Percentiles rank a stretch among this genome's conserved stretches.
Evolutionary conservation across 768 basidiomycete genomes (phyloP).

Genomic region (Lentinula guzmanii): DNA sequence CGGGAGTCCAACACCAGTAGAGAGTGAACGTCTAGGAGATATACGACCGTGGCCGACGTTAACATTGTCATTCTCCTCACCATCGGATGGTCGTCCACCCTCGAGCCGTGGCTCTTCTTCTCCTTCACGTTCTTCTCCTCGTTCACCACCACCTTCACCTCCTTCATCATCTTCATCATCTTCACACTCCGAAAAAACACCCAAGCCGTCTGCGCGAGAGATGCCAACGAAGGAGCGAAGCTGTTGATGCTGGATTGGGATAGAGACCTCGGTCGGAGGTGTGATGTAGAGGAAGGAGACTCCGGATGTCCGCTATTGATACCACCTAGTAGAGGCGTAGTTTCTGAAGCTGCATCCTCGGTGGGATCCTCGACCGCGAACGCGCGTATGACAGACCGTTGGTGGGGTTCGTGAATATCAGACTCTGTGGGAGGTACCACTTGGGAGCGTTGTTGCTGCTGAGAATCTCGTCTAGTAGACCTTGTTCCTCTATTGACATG

Average conservation of each 20-base stretch:
- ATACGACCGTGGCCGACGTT: too few relatives aligned
- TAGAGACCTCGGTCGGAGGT: conserved; percentile 41
- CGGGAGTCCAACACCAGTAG: too few relatives aligned
- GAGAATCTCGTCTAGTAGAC: too few relatives aligned
- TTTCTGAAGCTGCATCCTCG: conserved; percentile 27
- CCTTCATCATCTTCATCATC: conserved; percentile 14
- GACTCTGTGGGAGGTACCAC: too few relatives aligned
- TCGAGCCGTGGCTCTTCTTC: not conserved
- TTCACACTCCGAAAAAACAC: conserved; percentile 56
- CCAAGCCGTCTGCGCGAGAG: conserved; percentile 61
- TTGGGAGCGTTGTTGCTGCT: too few relatives aligned
- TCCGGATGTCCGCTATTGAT: conserved; percentile 12
- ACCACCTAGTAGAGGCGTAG: conserved; percentile 37
- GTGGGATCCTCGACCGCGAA: conserved; percentile 25
- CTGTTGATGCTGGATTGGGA: conserved; percentile 49
- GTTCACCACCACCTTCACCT: too few relatives aligned
- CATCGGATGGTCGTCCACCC: not conserved
- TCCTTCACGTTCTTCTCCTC: not conserved
- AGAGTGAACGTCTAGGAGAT: too few relatives aligned
- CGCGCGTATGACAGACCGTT: too few relatives aligned
- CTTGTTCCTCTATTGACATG: too few relatives aligned
- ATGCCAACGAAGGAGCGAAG: conserved; percentile 32
- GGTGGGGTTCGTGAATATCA: too few relatives aligned
- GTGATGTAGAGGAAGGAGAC: conserved; percentile 6
- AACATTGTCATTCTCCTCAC: too few relatives aligned